These are phyloP conservation scores for Solanum aculeatissimum DNA, from an alignment of 305 asterid genomes.

Conservation along the genomic window DNA sequence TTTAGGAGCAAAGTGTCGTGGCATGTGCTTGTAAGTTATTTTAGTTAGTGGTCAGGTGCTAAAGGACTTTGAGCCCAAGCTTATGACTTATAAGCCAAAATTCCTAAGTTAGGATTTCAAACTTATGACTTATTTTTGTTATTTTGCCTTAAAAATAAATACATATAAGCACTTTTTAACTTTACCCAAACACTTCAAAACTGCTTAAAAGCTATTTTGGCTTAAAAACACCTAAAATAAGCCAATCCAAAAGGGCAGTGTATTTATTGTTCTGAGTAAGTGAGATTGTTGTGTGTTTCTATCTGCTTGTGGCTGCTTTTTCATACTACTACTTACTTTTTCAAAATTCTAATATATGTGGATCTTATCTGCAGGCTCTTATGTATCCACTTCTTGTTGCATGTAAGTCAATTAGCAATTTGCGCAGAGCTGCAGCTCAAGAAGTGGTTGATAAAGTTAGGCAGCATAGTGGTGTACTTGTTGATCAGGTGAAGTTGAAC, in stretches of 20 bases:
- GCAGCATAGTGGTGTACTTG: constrained; percentile 93
- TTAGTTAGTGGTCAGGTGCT: background rate
- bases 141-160: too few species aligned
- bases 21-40: background rate
- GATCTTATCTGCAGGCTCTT: constrained; percentile 67
- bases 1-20: background rate
- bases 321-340: background rate
- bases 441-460: constrained; percentile 99
- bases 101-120: too few species aligned
- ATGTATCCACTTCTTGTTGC: constrained; percentile 99
- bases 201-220: too few species aligned
- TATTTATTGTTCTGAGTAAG: background rate
- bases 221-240: too few species aligned
- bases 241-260: too few species aligned
- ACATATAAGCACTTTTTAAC: too few species aligned
- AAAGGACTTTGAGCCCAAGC: background rate
- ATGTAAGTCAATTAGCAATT: constrained; percentile 91
- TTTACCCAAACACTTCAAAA: too few species aligned
- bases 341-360: background rate
- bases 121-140: too few species aligned
- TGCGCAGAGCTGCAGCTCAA: constrained; percentile 93
- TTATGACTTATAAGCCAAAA: too few species aligned
- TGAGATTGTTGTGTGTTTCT: background rate
- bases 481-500: constrained; percentile 67
- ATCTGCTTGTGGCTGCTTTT: background rate